Evolutionary conservation across 2,329 filamentous ascomycete genomes (phyloP).

Genomic region (Aspergillus chevalieri): DNA sequence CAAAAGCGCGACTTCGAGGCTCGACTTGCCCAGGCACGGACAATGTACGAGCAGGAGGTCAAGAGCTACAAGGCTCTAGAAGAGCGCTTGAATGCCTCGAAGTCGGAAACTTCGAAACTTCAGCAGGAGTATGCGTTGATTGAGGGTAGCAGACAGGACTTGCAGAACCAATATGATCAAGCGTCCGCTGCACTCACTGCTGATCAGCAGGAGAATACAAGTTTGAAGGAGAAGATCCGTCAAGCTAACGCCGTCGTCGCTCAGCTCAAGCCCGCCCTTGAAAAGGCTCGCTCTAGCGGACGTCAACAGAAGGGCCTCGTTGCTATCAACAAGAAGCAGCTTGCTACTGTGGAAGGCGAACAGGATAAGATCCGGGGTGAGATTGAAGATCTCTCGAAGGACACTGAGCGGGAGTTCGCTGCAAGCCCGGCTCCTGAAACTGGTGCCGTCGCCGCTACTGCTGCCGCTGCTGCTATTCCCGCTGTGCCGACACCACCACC

Average conservation of each 20-base stretch:
- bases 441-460: conserved; percentile 39
- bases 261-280: conserved; percentile 80
- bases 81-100: conserved; percentile 69
- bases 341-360: conserved; percentile 81
- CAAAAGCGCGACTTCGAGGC: conserved; percentile 93
- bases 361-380: conserved; percentile 81
- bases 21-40: conserved; percentile 75
- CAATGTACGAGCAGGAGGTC: conserved; percentile 89
- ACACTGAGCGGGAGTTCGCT: conserved; percentile 52
- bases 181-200: conserved; percentile 67
- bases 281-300: conserved; percentile 86
- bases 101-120: conserved; percentile 75
- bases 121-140: conserved; percentile 77
- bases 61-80: conserved; percentile 78
- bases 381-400: conserved; percentile 60
- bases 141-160: conserved; percentile 72
- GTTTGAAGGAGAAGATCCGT: conserved; percentile 79
- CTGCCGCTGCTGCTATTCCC: conserved; percentile 33
- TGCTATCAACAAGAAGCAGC: conserved; percentile 97
- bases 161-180: conserved; percentile 76
- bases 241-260: conserved; percentile 74
- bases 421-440: conserved; percentile 28
- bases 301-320: conserved; percentile 94
- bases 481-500: conserved; percentile 58
- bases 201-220: conserved; percentile 83